Conservation (phyloP, 2,329 filamentous ascomycete species). For the Camillea tinctor region DNA sequence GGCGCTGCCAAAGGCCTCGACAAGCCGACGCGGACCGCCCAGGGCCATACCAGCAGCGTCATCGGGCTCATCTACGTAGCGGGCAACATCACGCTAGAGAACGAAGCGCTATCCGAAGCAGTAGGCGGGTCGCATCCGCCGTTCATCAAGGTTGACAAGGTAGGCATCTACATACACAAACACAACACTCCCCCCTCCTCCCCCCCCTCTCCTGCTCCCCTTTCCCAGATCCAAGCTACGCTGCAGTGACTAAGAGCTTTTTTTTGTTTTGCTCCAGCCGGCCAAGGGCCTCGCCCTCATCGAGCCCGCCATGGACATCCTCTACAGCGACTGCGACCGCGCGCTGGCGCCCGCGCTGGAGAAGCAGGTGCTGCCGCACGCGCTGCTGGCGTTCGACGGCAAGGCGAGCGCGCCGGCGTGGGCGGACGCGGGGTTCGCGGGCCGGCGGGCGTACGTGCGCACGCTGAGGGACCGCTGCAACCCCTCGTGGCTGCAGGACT, state of each 20-base stretch:
- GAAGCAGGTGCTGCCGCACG: constrained; percentile 14
- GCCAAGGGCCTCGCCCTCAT: constrained; percentile 17
- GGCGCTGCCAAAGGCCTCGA: constrained; percentile 26
- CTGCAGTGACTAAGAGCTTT: background rate
- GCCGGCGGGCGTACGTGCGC: constrained; percentile 18
- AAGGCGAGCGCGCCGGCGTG: constrained; percentile 18
- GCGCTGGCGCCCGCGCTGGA: constrained; percentile 10
- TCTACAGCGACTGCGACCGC: constrained; percentile 24
- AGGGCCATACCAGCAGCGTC: constrained; percentile 12
- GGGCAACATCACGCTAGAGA: constrained; percentile 20
- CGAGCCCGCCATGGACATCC: constrained; percentile 20
- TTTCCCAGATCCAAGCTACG: background rate
- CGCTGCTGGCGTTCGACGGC: constrained; percentile 17
- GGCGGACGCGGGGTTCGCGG: constrained; percentile 18
- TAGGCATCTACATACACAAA: constrained; percentile 1
- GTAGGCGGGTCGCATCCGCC: constrained; percentile 19
- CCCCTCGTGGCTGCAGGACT: constrained; percentile 18
- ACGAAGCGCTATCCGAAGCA: constrained; percentile 13
- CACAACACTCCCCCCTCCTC: too few species aligned
- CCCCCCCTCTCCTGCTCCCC: background rate
- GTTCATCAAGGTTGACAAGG: constrained; percentile 20
- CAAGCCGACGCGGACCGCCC: constrained; percentile 10
- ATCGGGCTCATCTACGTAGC: constrained; percentile 21
- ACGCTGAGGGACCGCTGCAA: constrained; percentile 23
- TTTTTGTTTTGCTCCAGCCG: constrained; percentile 4